These are phyloP conservation scores for Cladosporium sp. DNA, from an alignment of 2,329 filamentous ascomycete genomes.

Conservation along the genomic window DNA sequence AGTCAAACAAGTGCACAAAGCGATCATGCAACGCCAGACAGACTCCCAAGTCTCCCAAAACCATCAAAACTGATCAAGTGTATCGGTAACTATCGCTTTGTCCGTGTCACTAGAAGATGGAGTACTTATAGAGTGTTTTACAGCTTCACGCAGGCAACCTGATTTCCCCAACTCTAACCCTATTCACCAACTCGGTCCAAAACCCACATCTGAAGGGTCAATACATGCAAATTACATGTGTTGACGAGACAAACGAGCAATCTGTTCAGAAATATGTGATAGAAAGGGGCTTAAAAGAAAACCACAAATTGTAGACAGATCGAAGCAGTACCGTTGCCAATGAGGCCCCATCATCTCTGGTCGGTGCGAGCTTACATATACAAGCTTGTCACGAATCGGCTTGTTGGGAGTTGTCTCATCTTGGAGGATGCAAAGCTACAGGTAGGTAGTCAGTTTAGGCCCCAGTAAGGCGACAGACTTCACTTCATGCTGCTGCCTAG, in stretches of 20 bases:
- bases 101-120: not conserved
- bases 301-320: not conserved
- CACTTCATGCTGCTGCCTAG: not conserved
- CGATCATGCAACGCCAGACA: not conserved
- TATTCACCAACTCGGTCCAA: not conserved
- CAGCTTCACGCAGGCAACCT: not conserved
- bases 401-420: not conserved
- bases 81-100: not conserved
- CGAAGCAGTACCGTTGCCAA: not conserved
- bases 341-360: not conserved
- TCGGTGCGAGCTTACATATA: not conserved
- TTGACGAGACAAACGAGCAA: not conserved
- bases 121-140: not conserved
- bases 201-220: too few species aligned
- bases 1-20: not conserved
- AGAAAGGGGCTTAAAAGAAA: too few species aligned
- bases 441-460: not conserved
- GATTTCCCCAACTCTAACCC: not conserved
- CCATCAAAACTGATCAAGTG: not conserved
- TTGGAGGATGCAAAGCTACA: not conserved
- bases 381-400: too few species aligned
- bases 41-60: not conserved
- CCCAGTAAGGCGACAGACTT: not conserved
- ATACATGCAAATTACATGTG: not conserved
- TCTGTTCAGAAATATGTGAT: not conserved